Evolutionary conservation across 495 filamentous ascomycete genomes (phyloP).

Genomic region (Aspergillus sclerotioniger): DNA sequence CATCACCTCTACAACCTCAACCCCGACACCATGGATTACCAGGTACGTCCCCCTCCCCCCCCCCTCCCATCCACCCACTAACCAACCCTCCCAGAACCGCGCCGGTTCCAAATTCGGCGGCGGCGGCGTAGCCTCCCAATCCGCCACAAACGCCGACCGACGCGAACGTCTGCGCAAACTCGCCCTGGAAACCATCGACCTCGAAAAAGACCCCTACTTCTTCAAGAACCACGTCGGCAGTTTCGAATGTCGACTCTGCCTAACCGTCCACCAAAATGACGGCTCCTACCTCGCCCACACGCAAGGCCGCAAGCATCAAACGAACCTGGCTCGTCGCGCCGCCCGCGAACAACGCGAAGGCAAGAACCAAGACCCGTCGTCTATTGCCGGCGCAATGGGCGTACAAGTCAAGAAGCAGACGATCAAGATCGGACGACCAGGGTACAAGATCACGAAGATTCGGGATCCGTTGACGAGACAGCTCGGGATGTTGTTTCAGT

Average conservation of each 20-base stretch:
- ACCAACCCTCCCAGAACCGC: slow-evolving; percentile 64
- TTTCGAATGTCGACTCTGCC: slow-evolving; percentile 95
- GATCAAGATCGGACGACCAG: slow-evolving; percentile 96
- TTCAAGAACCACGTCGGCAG: slow-evolving; percentile 99
- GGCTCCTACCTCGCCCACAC: slow-evolving; percentile 99
- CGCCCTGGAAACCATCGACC: slow-evolving; percentile 96
- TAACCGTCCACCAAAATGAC: slow-evolving; percentile 99
- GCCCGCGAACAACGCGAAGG: slow-evolving; percentile 91
- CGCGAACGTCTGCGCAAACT: slow-evolving; percentile 97
- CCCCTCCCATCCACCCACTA: slow-evolving; percentile 8
- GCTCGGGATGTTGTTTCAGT: slow-evolving; percentile 86
- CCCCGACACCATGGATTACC: slow-evolving; percentile 54
- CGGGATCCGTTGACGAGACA: slow-evolving; percentile 88
- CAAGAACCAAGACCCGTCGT: slow-evolving; percentile 69
- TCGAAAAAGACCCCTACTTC: slow-evolving; percentile 99
- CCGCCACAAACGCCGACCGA: slow-evolving; percentile 91
- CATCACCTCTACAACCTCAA: slow-evolving; percentile 1
- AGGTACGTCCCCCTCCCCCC: slow-evolving; percentile 36
- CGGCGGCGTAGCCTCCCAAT: slow-evolving; percentile 91
- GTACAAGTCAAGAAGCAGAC: slow-evolving; percentile 82
- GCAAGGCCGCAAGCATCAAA: slow-evolving; percentile 98
- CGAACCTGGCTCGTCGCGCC: slow-evolving; percentile 94
- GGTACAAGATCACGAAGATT: slow-evolving; percentile 97
- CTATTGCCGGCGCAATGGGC: slow-evolving; percentile 66
- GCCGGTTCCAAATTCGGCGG: slow-evolving; percentile 98